These are phyloP conservation scores for Spathaspora boniae DNA, from an alignment of 805 yeast genomes.

Conservation along the genomic window DNA sequence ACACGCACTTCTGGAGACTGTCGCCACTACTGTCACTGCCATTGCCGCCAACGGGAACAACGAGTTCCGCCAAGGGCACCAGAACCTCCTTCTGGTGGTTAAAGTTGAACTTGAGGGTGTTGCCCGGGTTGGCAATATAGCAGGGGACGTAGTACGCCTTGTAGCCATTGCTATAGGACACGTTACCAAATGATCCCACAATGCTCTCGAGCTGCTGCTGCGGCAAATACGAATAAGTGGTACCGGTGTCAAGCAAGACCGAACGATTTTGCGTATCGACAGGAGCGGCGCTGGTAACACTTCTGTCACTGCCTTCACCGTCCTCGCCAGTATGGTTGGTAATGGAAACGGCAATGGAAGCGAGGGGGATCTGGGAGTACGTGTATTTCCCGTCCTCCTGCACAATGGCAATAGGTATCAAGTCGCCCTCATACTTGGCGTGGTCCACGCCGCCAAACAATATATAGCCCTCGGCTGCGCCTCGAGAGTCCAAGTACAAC, in stretches of 20 bases:
- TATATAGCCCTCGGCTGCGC: constrained; percentile 8
- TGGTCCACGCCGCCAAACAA: constrained; percentile 27
- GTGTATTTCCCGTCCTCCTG: neutral
- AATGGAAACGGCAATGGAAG: constrained; percentile 2
- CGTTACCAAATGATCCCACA: too few relatives aligned
- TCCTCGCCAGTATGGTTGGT: constrained; percentile 3
- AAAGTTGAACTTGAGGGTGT: constrained; percentile 4
- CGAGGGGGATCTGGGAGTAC: constrained; percentile 5
- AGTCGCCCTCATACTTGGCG: constrained; percentile 21
- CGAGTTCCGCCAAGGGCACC: constrained; percentile 3
- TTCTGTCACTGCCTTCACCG: too few relatives aligned
- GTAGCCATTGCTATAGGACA: too few relatives aligned
- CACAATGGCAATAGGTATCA: constrained; percentile 9
- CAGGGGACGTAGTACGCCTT: constrained; percentile 5
- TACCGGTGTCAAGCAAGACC: too few relatives aligned
- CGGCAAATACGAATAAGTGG: too few relatives aligned
- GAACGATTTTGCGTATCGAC: too few relatives aligned
- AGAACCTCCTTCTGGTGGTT: constrained; percentile 3
- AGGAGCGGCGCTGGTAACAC: too few relatives aligned
- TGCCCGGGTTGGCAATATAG: constrained; percentile 5
- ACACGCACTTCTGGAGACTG: constrained; percentile 33
- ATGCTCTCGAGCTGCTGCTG: too few relatives aligned
- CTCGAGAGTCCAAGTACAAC: constrained; percentile 22
- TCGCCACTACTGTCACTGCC: constrained; percentile 1
- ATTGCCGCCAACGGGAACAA: neutral